These are phyloP conservation scores for Chenopodium formosanum DNA, from an alignment of 148 eudicot genomes.

Conservation along the genomic window DNA sequence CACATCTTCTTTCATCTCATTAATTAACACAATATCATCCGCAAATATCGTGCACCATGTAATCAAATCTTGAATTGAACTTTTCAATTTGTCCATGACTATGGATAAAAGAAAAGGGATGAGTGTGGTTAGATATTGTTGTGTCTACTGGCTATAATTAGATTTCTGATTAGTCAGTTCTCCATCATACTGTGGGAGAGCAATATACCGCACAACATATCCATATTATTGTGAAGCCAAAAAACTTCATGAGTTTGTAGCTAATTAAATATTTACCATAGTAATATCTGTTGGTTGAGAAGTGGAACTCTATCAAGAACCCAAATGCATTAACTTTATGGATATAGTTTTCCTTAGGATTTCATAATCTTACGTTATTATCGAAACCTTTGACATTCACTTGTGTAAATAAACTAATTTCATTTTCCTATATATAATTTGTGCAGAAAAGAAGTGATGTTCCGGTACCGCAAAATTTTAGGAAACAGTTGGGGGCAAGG, in stretches of 20 bases:
- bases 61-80: not conserved
- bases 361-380: constrained; percentile 2
- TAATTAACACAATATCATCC: too few species aligned
- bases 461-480: constrained; percentile 72
- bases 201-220: not conserved
- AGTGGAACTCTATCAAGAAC: not conserved
- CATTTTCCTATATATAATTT: constrained; percentile 1
- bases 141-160: not conserved
- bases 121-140: not conserved
- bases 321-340: not conserved
- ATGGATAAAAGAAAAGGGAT: too few species aligned
- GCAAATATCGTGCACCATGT: too few species aligned
- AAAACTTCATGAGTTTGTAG: not conserved
- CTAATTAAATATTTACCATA: not conserved
- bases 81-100: not conserved
- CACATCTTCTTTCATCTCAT: too few species aligned
- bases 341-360: not conserved
- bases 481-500: constrained; percentile 63
- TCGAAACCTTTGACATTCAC: not conserved
- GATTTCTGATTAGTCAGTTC: not conserved
- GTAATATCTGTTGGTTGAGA: not conserved
- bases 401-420: not conserved
- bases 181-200: not conserved
- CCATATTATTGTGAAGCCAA: not conserved
- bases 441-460: constrained; percentile 72